Percentiles rank a stretch among this genome's conserved stretches.
phyloP scores from a whole-genome alignment of 768 basidiomycete genomes.

The Dictyophora rubrovolvata region DNA sequence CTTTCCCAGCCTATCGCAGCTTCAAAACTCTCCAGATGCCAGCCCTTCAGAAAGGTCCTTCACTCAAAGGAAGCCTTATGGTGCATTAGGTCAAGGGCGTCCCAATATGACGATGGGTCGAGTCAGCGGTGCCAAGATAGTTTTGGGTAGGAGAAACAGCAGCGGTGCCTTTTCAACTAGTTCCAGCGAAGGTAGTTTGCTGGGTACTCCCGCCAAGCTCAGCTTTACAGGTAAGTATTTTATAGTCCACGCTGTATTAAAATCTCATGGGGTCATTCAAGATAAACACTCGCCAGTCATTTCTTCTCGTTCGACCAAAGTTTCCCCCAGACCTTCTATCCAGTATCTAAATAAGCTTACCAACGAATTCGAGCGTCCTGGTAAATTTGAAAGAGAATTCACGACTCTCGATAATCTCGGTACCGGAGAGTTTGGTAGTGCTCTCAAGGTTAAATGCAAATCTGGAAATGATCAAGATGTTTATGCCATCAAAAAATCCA shows the following conservation, averaged over 20 bases:
- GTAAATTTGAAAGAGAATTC: conserved; percentile 75
- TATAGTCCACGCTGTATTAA: conserved; percentile 6
- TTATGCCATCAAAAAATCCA: conserved; percentile 91
- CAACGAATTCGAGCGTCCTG: conserved; percentile 37
- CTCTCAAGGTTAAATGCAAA: conserved; percentile 74
- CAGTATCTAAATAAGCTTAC: not conserved
- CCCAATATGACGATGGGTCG: conserved; percentile 15
- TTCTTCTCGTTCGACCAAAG: conserved; percentile 6
- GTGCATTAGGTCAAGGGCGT: conserved; percentile 56
- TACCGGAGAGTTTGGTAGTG: conserved; percentile 88
- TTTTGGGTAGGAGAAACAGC: conserved; percentile 68
- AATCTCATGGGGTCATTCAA: conserved; percentile 15
- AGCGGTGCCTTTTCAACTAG: conserved; percentile 75
- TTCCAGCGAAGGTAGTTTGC: conserved; percentile 33
- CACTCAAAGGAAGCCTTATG: conserved; percentile 31
- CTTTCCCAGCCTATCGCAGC: conserved; percentile 35
- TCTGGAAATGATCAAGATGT: conserved; percentile 28
- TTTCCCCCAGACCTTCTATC: conserved; percentile 25
- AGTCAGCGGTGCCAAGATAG: conserved; percentile 21
- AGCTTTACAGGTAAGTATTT: conserved; percentile 33
- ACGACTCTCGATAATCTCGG: conserved; percentile 73
- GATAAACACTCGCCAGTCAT: conserved; percentile 17
- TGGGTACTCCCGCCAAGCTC: conserved; percentile 53
- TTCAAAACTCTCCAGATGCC: conserved; percentile 2
- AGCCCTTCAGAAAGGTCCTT: conserved; percentile 9